phyloP scores from a whole-genome alignment of 805 yeast species.

The Candida pseudofarinosa region DNA sequence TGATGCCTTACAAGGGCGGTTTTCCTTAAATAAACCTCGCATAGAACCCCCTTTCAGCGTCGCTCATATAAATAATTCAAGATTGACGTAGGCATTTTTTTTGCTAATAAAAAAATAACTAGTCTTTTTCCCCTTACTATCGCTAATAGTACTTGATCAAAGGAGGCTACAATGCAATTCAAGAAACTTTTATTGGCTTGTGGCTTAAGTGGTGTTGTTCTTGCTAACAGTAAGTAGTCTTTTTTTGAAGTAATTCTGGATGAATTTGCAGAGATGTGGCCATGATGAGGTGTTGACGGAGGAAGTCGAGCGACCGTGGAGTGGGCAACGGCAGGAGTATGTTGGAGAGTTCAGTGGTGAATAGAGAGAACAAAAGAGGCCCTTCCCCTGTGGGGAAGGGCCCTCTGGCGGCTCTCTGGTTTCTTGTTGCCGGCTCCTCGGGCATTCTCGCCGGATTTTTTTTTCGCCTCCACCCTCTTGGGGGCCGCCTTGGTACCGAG shows the following conservation, averaged over 20 bases:
- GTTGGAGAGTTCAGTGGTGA: not conserved
- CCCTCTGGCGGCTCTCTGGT: not conserved
- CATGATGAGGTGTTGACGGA: not conserved
- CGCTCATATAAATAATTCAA: not conserved
- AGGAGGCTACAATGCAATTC: constrained; percentile 45
- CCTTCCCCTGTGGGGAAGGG: not conserved
- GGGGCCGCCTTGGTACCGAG: no score
- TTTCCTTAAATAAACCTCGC: not conserved
- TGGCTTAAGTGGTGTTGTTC: constrained; percentile 46
- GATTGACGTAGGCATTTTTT: not conserved
- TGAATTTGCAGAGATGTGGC: not conserved
- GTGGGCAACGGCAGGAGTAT: not conserved
- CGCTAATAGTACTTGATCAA: not conserved
- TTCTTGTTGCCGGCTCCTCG: no score
- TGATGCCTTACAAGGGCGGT: not conserved
- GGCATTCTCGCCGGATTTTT: no score
- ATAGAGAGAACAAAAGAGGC: not conserved
- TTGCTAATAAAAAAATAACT: no score
- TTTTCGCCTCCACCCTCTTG: no score
- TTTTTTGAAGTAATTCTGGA: no score
- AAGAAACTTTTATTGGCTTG: constrained; percentile 46
- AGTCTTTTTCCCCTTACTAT: not conserved
- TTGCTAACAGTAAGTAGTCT: constrained; percentile 25
- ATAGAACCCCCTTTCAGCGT: not conserved
- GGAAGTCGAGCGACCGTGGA: not conserved